A percentile compares a stretch with the other conserved stretches of the same genome.
These are phyloP conservation scores for Cucumis melo DNA, from an alignment of 306 rosid genomes.

Conservation along the genomic window DNA sequence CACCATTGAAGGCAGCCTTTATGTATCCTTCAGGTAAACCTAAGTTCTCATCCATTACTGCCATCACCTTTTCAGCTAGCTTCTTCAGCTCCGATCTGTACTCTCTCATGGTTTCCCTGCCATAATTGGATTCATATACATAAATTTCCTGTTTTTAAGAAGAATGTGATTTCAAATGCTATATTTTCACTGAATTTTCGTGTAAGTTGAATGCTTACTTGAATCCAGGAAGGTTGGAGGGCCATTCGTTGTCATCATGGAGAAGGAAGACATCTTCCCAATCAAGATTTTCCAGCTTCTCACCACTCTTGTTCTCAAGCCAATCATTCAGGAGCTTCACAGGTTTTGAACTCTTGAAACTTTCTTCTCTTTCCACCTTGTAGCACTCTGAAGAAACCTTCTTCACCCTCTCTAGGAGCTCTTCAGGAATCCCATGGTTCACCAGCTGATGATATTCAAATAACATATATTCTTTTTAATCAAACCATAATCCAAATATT, in stretches of 20 bases:
- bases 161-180: not conserved
- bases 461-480: not conserved
- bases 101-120: conserved; percentile 77
- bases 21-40: conserved; percentile 60
- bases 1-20: conserved; percentile 57
- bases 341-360: conserved; percentile 45
- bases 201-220: conserved; percentile 25
- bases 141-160: not conserved
- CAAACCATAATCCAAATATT: not conserved
- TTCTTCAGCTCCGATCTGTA: conserved; percentile 57
- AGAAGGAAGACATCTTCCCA: conserved; percentile 95
- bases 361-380: conserved; percentile 67
- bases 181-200: not conserved
- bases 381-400: conserved; percentile 49
- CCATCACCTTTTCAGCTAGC: conserved; percentile 56
- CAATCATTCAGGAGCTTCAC: conserved; percentile 39
- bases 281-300: conserved; percentile 50
- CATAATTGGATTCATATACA: conserved; percentile 3
- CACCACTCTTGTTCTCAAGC: conserved; percentile 28
- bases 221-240: conserved; percentile 55
- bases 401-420: conserved; percentile 89
- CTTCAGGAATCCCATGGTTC: conserved; percentile 87
- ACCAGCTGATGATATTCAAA: conserved; percentile 43
- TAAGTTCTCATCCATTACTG: conserved; percentile 87
- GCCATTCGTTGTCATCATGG: conserved; percentile 67